Evolutionary conservation across 2,329 filamentous ascomycete genomes (phyloP), one percentile per base, ranked within the genome.

Genomic region (Colletotrichum spaethianum): DNA sequence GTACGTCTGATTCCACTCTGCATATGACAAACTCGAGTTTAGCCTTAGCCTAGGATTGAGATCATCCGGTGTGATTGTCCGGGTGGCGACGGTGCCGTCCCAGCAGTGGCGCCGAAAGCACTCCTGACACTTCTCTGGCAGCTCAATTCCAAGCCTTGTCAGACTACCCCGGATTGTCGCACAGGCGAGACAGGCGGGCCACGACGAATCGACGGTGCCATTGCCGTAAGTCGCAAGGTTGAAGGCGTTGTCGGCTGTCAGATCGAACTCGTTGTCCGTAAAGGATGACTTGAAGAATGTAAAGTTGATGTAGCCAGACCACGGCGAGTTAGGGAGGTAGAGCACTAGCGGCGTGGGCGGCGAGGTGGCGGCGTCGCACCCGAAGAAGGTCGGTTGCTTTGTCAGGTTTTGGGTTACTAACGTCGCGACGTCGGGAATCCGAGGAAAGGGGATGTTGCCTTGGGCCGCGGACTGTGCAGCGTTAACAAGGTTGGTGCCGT

Each of bases 181-280:
- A 80, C 95, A 98, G 5, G 90, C 93, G 1, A 96, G 91, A 76
- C 95, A 98, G 0, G 90, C 86, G 0, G 91, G 86, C 94, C 95
- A 98, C 57, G 91, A 80, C 0, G 81, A 76, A 78, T 96, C 92
- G 1, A 91, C 77, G 0, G 93, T 94, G 40, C 88, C 90, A 80
- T 97, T 97, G 56, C 88, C 94, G 84, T 91, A 90, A 0, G 94
- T 97, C 1, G 89, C 94, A 38, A 92, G 89, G 76, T 95, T 88
- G 81, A 93, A 95, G 14, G 93, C 95, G 81, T 98, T 98, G 56
- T 77, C 77, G 18, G 77, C 55, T 4, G 74, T 75, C 26, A 75
- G 62, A 23, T 78, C 72, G 3, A 79, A 70, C 67, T 79, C 75
- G 2, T 73, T 63, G 0, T 75, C 33, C 1, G 77, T 78, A 67